Evolutionary conservation across 345 rosid species (phyloP).

Genomic region (Isatis tinctoria): DNA sequence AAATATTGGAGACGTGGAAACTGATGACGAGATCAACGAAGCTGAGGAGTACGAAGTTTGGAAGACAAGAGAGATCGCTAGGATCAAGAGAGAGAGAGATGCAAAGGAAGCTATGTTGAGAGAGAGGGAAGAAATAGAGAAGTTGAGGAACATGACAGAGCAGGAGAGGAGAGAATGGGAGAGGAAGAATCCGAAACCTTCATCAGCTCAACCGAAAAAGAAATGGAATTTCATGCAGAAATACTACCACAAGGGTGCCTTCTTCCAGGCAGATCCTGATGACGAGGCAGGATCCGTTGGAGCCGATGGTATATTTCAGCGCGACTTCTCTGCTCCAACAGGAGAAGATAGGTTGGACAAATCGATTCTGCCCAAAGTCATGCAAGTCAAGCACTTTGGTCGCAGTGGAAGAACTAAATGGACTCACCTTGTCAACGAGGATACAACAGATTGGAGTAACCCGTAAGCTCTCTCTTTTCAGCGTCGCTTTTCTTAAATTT

Average conservation of each 20-base stretch:
- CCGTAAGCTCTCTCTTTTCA: constrained; percentile 49
- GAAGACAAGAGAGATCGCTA: constrained; percentile 79
- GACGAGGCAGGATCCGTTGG: constrained; percentile 52
- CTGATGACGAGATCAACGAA: constrained; percentile 73
- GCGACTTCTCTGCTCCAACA: constrained; percentile 75
- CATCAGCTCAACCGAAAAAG: constrained; percentile 44
- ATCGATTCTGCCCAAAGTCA: constrained; percentile 63
- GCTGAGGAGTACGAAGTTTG: constrained; percentile 78
- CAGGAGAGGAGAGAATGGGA: constrained; percentile 85
- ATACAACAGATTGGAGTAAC: constrained; percentile 79
- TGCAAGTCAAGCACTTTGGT: constrained; percentile 84
- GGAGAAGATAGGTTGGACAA: constrained; percentile 84
- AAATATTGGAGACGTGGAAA: constrained; percentile 64
- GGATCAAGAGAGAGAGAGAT: constrained; percentile 72
- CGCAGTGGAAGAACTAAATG: constrained; percentile 84
- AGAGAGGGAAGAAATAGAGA: constrained; percentile 77
- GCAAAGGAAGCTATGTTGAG: constrained; percentile 60
- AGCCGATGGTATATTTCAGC: constrained; percentile 37
- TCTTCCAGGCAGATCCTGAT: constrained; percentile 53
- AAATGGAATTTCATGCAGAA: constrained; percentile 83
- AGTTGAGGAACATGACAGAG: constrained; percentile 73
- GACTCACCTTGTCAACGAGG: constrained; percentile 84
- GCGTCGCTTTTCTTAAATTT: not conserved
- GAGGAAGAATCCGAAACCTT: constrained; percentile 67
- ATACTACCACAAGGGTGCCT: constrained; percentile 76